A percentile compares a stretch with the other conserved stretches of the same genome.
These are phyloP conservation scores for Paraglomus occultum DNA, from an alignment of 192 early-diverging fungal genomes.

Conservation along the genomic window DNA sequence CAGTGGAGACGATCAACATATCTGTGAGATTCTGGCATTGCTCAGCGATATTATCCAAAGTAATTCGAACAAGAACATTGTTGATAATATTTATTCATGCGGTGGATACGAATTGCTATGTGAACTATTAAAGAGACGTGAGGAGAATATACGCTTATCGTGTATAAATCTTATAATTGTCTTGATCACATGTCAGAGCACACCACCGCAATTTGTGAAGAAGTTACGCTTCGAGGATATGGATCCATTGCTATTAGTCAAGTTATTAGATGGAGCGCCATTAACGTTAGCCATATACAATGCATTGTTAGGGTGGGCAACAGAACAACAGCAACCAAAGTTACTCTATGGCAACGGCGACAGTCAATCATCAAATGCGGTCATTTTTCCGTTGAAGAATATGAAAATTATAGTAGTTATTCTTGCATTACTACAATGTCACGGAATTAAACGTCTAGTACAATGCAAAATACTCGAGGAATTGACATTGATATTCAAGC, in stretches of 20 bases:
- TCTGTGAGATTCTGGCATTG: constrained; percentile 11
- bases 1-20: constrained; percentile 23
- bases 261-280: constrained; percentile 13
- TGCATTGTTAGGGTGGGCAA: constrained; percentile 21
- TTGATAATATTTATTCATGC: constrained; percentile 22
- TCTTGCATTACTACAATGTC: constrained; percentile 21
- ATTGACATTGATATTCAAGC: constrained; percentile 6
- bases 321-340: background rate
- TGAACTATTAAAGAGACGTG: constrained; percentile 23
- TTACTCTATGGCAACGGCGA: no score
- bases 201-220: constrained; percentile 18
- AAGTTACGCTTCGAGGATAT: constrained; percentile 25
- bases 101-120: constrained; percentile 25
- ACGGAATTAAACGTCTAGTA: constrained; percentile 6
- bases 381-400: constrained; percentile 10
- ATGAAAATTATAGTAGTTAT: constrained; percentile 16
- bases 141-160: constrained; percentile 25
- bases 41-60: background rate
- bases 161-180: constrained; percentile 24
- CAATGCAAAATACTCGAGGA: constrained; percentile 27
- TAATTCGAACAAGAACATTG: constrained; percentile 15
- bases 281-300: constrained; percentile 15
- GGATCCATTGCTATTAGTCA: constrained; percentile 12
- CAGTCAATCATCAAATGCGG: no score
- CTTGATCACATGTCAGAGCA: constrained; percentile 3